A percentile compares a stretch with the other conserved stretches of the same genome.
Conservation (phyloP, 2,329 filamentous ascomycete genomes). For the Sporothrix globosa region DNA sequence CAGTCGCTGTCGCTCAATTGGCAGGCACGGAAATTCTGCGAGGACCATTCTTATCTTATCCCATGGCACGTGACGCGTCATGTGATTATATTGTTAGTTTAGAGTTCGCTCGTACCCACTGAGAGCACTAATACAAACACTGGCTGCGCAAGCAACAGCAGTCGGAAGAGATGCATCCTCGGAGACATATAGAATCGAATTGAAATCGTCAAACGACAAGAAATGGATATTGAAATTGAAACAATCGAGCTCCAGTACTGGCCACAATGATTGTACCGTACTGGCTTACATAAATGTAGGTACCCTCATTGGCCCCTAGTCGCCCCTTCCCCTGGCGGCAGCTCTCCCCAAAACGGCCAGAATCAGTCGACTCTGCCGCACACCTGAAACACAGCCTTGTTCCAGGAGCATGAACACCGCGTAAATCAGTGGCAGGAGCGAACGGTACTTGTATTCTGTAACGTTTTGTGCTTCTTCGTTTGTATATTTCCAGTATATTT, state of each 20-base stretch:
- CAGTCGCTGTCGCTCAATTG: conserved; percentile 16
- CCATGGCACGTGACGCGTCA: not conserved
- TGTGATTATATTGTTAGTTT: not conserved
- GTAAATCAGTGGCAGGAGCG: conserved; percentile 16
- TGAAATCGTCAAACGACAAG: not conserved
- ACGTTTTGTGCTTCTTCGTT: not conserved
- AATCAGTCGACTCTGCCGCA: conserved; percentile 50
- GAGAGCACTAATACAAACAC: conserved; percentile 1
- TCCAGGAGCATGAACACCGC: conserved; percentile 29
- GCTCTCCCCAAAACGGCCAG: conserved; percentile 11
- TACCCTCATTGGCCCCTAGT: not conserved
- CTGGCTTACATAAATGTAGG: not conserved
- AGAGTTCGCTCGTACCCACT: not conserved
- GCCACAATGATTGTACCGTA: too few relatives aligned
- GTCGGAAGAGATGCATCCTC: too few relatives aligned
- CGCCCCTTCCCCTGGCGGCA: conserved; percentile 8
- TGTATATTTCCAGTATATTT: not conserved
- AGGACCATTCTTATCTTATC: conserved; percentile 28
- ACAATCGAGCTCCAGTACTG: too few relatives aligned
- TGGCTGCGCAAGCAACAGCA: conserved; percentile 8
- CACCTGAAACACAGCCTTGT: conserved; percentile 49
- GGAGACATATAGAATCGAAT: not conserved
- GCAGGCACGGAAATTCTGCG: conserved; percentile 27
- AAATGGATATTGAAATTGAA: not conserved
- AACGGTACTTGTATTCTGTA: not conserved